phyloP scores from a whole-genome alignment of 176 grass and related monocot species.

The Alopecurus myosuroides region DNA sequence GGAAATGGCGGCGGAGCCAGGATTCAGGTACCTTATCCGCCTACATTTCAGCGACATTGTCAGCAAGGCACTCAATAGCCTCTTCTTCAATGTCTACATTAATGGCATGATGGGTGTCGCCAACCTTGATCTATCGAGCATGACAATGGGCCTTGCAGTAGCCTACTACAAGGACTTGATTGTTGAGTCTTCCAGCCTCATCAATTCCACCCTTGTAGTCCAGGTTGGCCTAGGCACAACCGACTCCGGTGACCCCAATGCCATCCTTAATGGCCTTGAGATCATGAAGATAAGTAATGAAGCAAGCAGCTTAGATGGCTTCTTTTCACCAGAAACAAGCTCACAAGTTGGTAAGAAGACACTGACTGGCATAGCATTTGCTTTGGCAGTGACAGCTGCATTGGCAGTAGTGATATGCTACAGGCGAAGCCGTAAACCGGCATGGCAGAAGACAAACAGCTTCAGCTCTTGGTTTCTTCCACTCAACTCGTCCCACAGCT shows the following conservation, averaged over 20 bases:
- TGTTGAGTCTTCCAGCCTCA: slow-evolving; percentile 66
- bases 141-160: slow-evolving; percentile 75
- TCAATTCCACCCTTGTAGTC: slow-evolving; percentile 67
- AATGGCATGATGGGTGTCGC: slow-evolving; percentile 69
- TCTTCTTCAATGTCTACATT: slow-evolving; percentile 88
- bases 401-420: slow-evolving; percentile 47
- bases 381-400: slow-evolving; percentile 40
- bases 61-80: slow-evolving; percentile 75
- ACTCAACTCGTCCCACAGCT: slow-evolving; percentile 69
- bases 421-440: slow-evolving; percentile 37
- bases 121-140: slow-evolving; percentile 66
- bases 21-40: slow-evolving; percentile 73
- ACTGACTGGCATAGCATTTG: slow-evolving; percentile 55
- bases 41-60: slow-evolving; percentile 92
- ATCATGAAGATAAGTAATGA: slow-evolving; percentile 93
- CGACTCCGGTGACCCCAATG: slow-evolving; percentile 44
- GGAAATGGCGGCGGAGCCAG: slow-evolving; percentile 59
- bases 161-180: slow-evolving; percentile 78
- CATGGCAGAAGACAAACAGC: slow-evolving; percentile 73
- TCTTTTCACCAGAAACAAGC: slow-evolving; percentile 48
- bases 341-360: slow-evolving; percentile 35
- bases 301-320: slow-evolving; percentile 74
- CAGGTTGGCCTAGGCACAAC: slow-evolving; percentile 57
- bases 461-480: slow-evolving; percentile 86
- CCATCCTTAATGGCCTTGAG: slow-evolving; percentile 92